A percentile compares a stretch with the other conserved stretches of the same genome.
phyloP scores from a whole-genome alignment of 495 filamentous ascomycete genomes.

The Neurospora pannonica region DNA sequence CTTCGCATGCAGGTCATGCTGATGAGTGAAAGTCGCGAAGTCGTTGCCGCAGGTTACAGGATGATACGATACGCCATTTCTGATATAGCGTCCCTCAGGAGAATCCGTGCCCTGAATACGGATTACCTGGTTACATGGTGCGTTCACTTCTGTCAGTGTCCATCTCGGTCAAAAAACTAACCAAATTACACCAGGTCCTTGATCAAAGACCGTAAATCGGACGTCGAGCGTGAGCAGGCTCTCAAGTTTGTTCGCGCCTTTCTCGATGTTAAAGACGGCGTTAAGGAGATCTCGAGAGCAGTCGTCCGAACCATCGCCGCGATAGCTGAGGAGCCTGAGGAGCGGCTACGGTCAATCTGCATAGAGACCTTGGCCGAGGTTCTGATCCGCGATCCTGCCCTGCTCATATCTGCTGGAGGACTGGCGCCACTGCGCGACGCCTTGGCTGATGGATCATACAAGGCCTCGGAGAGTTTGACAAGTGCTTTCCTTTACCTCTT shows the following conservation, averaged over 20 bases:
- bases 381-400: slow-evolving; percentile 68
- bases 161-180: neutral
- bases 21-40: slow-evolving; percentile 87
- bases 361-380: slow-evolving; percentile 90
- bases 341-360: slow-evolving; percentile 79
- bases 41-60: slow-evolving; percentile 88
- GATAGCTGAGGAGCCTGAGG: slow-evolving; percentile 79
- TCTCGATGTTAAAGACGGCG: slow-evolving; percentile 88
- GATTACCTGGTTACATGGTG: slow-evolving; percentile 80
- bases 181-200: slow-evolving; percentile 47
- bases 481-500: slow-evolving; percentile 79
- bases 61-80: slow-evolving; percentile 91
- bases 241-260: slow-evolving; percentile 95
- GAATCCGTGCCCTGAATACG: slow-evolving; percentile 76
- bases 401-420: slow-evolving; percentile 73
- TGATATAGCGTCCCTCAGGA: slow-evolving; percentile 78
- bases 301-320: slow-evolving; percentile 82
- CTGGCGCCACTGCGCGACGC: slow-evolving; percentile 75
- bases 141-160: slow-evolving; percentile 10
- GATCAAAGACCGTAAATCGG: slow-evolving; percentile 89
- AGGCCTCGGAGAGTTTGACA: slow-evolving; percentile 77
- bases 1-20: slow-evolving; percentile 89
- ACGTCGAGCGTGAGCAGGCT: slow-evolving; percentile 92
- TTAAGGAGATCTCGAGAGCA: slow-evolving; percentile 75
- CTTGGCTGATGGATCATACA: slow-evolving; percentile 81